Evolutionary conservation across 768 basidiomycete genomes (phyloP), one percentile per base, ranked within the genome.

Genomic region (Lanmaoa pseudosensibilis): DNA sequence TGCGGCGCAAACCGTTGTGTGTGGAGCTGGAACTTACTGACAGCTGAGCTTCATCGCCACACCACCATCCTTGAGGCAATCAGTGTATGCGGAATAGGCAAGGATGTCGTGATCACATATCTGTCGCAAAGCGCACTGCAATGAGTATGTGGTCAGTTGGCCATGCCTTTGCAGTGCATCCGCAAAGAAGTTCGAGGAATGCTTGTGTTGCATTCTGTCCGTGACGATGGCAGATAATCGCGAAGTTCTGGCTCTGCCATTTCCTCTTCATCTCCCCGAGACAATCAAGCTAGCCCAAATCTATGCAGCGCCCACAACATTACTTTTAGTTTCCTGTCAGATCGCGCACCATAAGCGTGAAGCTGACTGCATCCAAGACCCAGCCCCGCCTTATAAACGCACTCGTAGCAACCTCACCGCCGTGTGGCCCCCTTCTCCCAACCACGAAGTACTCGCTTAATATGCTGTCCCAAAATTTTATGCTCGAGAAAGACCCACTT

Each of bases 401-500:
- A 52, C 16, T 30, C 38, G 33, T 40, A 15, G 38, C 47, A 16
- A 12, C 37, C 37, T 18, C 21, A 12, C 46, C 7, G 18, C 18
- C 18, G 15, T 27, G 2, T 34, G 10, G 5, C 33, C 5, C 18
- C 30, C 15, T 37, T 40, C 49, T 33, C 56, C 32, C 50, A 15
- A 44, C 64, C 52, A 66, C 66, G 54, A 57, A 45, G 61, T 50
- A 23, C 39, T 19, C 34, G 30, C 36, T 40, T 56, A 50, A 36
- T 45, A 85, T 86, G 84, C 77, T 81, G 57, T 82, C 71, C 39
- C 47, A 83, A 59, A 94, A 93, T 68, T 90, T 88, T 60, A 83
- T 83, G 73, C 77, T 83, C 59, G 80, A 80, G 37, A 70, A 76
- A 32, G 87, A 95, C 69, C 92, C 94, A 2, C 81, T 98, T 15